Percentiles rank a stretch among this genome's conserved stretches.
Conservation (phyloP, 352 stramenopile genomes). For the Phytophthora ramorum region DNA sequence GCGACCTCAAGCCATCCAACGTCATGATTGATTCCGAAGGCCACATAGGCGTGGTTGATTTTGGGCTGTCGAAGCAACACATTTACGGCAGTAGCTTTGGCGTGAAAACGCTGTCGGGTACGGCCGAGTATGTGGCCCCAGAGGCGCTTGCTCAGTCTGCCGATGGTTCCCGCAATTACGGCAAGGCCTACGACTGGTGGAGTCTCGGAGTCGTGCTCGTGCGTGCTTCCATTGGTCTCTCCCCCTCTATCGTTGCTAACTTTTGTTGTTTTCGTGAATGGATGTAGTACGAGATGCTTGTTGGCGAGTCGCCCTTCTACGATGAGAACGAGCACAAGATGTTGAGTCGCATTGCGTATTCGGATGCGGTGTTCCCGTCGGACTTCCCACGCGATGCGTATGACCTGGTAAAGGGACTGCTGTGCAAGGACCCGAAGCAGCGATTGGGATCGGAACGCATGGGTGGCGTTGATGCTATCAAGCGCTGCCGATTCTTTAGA, state of each 20-base stretch:
- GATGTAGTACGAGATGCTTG: conserved; percentile 88
- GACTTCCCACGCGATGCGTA: conserved; percentile 81
- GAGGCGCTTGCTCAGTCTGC: conserved; percentile 84
- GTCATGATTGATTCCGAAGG: conserved; percentile 91
- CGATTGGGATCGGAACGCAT: conserved; percentile 72
- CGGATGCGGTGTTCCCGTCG: conserved; percentile 74
- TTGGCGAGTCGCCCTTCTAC: conserved; percentile 88
- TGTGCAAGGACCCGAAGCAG: conserved; percentile 76
- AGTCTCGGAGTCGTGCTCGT: conserved; percentile 88
- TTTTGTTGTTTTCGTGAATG: conserved; percentile 18
- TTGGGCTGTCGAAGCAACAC: conserved; percentile 89
- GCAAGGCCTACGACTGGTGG: conserved; percentile 92
- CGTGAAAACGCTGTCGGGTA: conserved; percentile 88
- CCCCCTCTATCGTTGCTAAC: conserved; percentile 6
- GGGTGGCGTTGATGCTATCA: conserved; percentile 78
- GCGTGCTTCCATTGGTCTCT: conserved; percentile 32
- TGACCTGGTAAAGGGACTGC: conserved; percentile 76
- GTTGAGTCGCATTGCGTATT: conserved; percentile 84
- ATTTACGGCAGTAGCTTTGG: conserved; percentile 88
- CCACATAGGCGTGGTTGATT: conserved; percentile 90
- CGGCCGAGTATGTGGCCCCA: conserved; percentile 87
- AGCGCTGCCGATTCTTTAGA: conserved; percentile 74
- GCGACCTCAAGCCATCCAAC: conserved; percentile 90
- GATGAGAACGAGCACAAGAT: conserved; percentile 92
- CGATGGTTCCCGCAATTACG: conserved; percentile 85